phyloP scores from a whole-genome alignment of 352 stramenopile genomes.

The Pythium guiyangense region DNA sequence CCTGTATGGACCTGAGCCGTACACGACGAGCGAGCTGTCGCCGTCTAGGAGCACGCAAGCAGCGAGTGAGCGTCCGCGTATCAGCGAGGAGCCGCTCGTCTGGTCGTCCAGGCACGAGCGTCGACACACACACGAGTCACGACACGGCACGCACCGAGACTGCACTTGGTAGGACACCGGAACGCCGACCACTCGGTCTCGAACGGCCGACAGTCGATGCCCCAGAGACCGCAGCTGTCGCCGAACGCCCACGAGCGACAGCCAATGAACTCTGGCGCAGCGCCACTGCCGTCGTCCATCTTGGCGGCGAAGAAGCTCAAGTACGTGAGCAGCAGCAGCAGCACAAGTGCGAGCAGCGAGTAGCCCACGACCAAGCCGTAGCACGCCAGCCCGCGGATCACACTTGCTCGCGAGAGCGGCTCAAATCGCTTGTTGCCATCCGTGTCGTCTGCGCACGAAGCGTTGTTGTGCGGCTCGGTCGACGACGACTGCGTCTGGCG shows the following conservation, averaged over 20 bases:
- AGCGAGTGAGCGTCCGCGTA: neutral
- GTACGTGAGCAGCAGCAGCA: slow-evolving; percentile 62
- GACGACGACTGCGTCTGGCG: neutral
- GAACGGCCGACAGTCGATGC: slow-evolving; percentile 57
- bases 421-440: slow-evolving; percentile 12
- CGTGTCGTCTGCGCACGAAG: slow-evolving; percentile 9
- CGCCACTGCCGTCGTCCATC: slow-evolving; percentile 36
- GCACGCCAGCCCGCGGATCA: slow-evolving; percentile 14
- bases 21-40: slow-evolving; percentile 56
- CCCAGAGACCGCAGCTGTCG: slow-evolving; percentile 54
- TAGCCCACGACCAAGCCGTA: slow-evolving; percentile 45
- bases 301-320: slow-evolving; percentile 71
- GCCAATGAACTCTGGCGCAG: slow-evolving; percentile 46
- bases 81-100: neutral
- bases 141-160: slow-evolving; percentile 28
- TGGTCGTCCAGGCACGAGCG: neutral
- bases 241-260: slow-evolving; percentile 68
- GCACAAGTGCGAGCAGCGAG: slow-evolving; percentile 25
- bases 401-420: slow-evolving; percentile 4
- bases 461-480: neutral
- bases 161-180: slow-evolving; percentile 63
- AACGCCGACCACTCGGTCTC: slow-evolving; percentile 57
- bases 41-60: slow-evolving; percentile 30
- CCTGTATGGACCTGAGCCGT: slow-evolving; percentile 63
- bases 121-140: neutral